Conservation (phyloP, 257 asterid species). For the Galeopsis tetrahit region DNA sequence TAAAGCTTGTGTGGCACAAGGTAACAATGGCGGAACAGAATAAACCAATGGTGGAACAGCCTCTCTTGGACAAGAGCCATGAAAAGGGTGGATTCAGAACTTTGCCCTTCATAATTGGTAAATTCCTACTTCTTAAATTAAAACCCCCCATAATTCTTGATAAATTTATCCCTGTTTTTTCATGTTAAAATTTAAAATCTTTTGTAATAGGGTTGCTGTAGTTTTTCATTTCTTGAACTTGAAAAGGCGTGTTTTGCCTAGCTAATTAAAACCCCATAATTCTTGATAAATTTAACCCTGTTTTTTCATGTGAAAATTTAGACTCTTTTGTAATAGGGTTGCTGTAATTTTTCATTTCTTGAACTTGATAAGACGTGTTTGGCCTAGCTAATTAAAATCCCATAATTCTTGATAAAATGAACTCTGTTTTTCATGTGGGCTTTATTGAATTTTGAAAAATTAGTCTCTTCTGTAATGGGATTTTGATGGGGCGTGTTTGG, state of each 20-base stretch:
- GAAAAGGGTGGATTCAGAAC: conserved; percentile 77
- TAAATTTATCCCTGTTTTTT: background rate
- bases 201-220: conserved; percentile 12
- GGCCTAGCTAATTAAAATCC: background rate
- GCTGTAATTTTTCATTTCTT: background rate
- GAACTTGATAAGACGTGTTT: background rate
- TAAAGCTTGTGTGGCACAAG: background rate
- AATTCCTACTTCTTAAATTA: background rate
- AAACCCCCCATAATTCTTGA: background rate
- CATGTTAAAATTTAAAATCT: background rate
- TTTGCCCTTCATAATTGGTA: conserved; percentile 74
- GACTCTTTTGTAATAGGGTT: background rate
- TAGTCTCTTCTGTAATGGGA: background rate
- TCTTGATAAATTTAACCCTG: background rate
- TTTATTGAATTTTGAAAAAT: background rate
- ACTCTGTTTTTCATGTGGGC: background rate
- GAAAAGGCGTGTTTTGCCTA: conserved; percentile 15
- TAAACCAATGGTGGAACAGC: conserved; percentile 35
- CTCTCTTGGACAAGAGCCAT: conserved; percentile 37
- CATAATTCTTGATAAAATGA: background rate
- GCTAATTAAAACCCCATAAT: background rate
- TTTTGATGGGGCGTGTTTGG: conserved; percentile 24
- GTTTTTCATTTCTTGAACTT: background rate
- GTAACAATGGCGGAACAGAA: conserved; percentile 31
- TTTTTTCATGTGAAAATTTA: background rate